These are phyloP conservation scores for Candolleomyces eurysporus DNA, from an alignment of 768 basidiomycete species.

Conservation along the genomic window DNA sequence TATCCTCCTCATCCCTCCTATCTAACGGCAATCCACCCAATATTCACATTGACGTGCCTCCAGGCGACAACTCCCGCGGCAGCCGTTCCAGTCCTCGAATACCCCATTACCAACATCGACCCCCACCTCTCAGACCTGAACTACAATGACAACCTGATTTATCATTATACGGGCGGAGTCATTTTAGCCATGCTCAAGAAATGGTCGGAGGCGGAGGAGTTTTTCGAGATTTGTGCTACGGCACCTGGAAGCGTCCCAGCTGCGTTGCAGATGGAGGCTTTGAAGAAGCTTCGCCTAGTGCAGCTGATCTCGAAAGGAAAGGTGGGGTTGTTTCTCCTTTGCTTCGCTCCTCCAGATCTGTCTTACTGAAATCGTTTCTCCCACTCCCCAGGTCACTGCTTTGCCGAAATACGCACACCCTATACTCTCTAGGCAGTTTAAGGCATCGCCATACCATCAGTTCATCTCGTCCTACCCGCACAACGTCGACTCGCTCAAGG, in stretches of 20 bases:
- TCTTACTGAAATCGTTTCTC: not conserved
- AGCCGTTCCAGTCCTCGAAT: conserved; percentile 58
- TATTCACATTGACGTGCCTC: conserved; percentile 46
- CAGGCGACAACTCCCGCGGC: conserved; percentile 55
- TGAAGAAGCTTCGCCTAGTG: conserved; percentile 79
- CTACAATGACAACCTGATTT: conserved; percentile 80
- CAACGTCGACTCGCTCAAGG: conserved; percentile 40
- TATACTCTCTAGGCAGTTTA: conserved; percentile 57
- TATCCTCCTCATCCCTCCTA: conserved; percentile 56
- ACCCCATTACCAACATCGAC: conserved; percentile 69
- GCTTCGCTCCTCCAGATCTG: not conserved
- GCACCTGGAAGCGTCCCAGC: conserved; percentile 56
- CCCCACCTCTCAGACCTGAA: conserved; percentile 56
- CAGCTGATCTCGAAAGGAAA: conserved; percentile 78
- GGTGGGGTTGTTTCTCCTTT: conserved; percentile 33
- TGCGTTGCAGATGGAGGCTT: conserved; percentile 79
- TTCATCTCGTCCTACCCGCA: conserved; percentile 70
- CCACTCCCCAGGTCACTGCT: conserved; percentile 32
- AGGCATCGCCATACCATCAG: conserved; percentile 60
- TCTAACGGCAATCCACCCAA: conserved; percentile 69
- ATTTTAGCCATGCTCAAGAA: conserved; percentile 59
- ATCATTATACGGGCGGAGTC: conserved; percentile 83
- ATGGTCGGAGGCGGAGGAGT: conserved; percentile 71
- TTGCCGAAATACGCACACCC: conserved; percentile 77
- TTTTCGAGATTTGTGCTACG: conserved; percentile 76